phyloP scores from a whole-genome alignment of 192 early-diverging fungal species.

The Umbelopsis ramanniana region DNA sequence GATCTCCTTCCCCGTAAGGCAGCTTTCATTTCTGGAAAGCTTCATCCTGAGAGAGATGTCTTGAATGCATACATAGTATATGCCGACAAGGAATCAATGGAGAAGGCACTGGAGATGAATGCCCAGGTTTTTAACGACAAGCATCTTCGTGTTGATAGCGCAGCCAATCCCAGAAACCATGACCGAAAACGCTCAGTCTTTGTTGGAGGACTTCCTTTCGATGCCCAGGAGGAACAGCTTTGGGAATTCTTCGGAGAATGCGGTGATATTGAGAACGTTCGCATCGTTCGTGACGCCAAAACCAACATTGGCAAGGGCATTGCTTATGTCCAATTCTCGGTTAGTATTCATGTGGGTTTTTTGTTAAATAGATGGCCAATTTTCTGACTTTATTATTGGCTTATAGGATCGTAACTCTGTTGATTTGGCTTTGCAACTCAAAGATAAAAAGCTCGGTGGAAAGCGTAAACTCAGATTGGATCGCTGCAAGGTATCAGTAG shows the following conservation, averaged over 20 bases:
- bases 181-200: constrained; percentile 84
- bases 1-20: constrained; percentile 74
- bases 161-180: constrained; percentile 47
- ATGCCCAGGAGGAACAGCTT: constrained; percentile 72
- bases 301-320: constrained; percentile 94
- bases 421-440: constrained; percentile 74
- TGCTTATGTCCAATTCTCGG: constrained; percentile 87
- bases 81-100: constrained; percentile 58
- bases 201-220: constrained; percentile 74
- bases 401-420: constrained; percentile 71
- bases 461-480: constrained; percentile 64
- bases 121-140: constrained; percentile 82
- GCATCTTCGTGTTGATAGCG: constrained; percentile 86
- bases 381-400: too few species aligned
- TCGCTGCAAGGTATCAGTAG: constrained; percentile 43
- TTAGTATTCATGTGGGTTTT: constrained; percentile 2
- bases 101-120: constrained; percentile 72
- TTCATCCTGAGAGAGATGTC: constrained; percentile 83
- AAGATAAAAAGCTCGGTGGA: constrained; percentile 70
- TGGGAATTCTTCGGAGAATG: constrained; percentile 73
- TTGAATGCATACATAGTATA: constrained; percentile 94
- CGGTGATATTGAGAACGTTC: constrained; percentile 78
- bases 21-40: constrained; percentile 81
- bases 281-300: constrained; percentile 80
- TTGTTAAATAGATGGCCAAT: too few species aligned